A percentile compares a stretch with the other conserved stretches of the same genome.
Evolutionary conservation across 129 eudicot species (phyloP).

Genomic region (Silybum marianum): DNA sequence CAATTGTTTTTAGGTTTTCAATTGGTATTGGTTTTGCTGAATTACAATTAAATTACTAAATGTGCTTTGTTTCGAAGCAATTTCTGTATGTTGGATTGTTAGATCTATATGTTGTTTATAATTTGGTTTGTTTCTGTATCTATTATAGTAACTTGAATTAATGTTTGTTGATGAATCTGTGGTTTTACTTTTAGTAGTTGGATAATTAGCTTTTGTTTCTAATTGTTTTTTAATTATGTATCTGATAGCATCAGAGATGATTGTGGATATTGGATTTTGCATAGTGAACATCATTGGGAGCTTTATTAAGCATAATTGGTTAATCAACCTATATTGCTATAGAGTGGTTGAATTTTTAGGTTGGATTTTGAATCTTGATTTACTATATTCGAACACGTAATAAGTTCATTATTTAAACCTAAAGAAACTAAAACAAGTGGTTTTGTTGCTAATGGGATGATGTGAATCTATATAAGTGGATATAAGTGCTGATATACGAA

Average conservation of each 20-base stretch:
- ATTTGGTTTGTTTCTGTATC: slow-evolving; percentile 14
- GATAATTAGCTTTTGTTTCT: neutral
- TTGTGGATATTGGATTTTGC: slow-evolving; percentile 21
- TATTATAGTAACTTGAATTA: slow-evolving; percentile 16
- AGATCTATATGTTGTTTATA: slow-evolving; percentile 30
- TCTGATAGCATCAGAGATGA: neutral
- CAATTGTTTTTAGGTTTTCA: neutral
- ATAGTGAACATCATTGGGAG: slow-evolving; percentile 12
- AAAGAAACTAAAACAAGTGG: neutral
- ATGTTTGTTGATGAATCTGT: neutral
- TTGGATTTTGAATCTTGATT: slow-evolving; percentile 6
- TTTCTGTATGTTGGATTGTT: slow-evolving; percentile 7
- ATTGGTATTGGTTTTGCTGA: slow-evolving; percentile 9
- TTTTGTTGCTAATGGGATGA: neutral
- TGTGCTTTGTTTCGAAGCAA: slow-evolving; percentile 17
- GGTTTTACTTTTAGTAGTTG: neutral
- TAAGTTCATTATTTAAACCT: neutral
- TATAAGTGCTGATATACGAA: slow-evolving; percentile 6
- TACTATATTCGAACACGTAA: neutral
- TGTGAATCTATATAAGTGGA: slow-evolving; percentile 17
- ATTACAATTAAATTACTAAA: slow-evolving; percentile 12
- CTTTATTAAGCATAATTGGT: neutral
- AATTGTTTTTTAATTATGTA: neutral
- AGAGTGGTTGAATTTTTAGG: slow-evolving; percentile 18
- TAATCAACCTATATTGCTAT: slow-evolving; percentile 4